Conservation (phyloP, 345 rosid genomes). For the Sisymbrium irio region DNA sequence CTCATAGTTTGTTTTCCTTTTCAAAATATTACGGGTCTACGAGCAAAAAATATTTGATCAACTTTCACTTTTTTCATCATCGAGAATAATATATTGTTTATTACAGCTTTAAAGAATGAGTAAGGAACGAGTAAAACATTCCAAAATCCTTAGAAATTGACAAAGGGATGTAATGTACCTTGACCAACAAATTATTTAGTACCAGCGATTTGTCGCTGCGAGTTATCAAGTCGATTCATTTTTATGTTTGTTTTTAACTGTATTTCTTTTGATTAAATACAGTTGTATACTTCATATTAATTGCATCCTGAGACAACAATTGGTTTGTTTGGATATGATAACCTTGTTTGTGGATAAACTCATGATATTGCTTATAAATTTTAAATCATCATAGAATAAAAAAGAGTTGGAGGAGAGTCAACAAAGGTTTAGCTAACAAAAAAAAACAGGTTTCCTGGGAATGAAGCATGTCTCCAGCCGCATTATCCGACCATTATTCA, state of each 20-base stretch:
- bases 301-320: neutral
- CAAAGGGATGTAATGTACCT: too few species aligned
- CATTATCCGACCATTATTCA: conserved; percentile 36
- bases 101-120: too few species aligned
- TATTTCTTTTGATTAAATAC: neutral
- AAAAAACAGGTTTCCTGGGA: conserved; percentile 32
- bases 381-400: neutral
- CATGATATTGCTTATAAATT: neutral
- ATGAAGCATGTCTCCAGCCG: conserved; percentile 38
- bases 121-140: too few species aligned
- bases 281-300: neutral
- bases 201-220: neutral
- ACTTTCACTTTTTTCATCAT: too few species aligned
- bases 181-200: too few species aligned
- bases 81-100: too few species aligned
- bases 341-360: conserved; percentile 24
- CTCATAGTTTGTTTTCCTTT: too few species aligned
- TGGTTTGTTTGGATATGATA: neutral
- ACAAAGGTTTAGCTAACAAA: conserved; percentile 27
- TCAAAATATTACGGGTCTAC: too few species aligned
- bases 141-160: too few species aligned
- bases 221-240: neutral
- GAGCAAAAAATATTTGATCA: too few species aligned
- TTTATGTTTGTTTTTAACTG: neutral
- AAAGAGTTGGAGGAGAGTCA: conserved; percentile 17